phyloP scores from a whole-genome alignment of 495 filamentous ascomycete species.

The Chaetomium fimeti region DNA sequence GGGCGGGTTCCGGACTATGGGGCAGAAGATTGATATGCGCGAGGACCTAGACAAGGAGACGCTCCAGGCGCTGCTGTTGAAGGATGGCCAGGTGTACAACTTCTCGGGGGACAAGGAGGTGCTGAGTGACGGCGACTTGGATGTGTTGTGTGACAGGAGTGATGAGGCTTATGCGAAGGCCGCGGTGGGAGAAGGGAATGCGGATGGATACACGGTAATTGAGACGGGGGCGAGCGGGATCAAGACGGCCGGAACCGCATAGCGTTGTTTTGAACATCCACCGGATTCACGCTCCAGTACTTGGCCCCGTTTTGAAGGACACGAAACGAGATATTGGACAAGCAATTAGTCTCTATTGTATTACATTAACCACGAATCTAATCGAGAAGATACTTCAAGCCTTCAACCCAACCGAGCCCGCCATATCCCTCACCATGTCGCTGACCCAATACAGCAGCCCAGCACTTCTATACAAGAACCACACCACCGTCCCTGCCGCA shows the following conservation, averaged over 20 bases:
- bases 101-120: conserved; percentile 59
- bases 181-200: conserved; percentile 66
- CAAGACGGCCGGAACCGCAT: conserved; percentile 31
- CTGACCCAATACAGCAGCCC: neutral
- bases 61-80: conserved; percentile 58
- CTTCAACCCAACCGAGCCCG: neutral
- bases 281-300: neutral
- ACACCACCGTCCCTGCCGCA: too few species aligned
- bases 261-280: conserved; percentile 2
- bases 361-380: neutral
- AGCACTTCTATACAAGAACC: neutral
- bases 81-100: conserved; percentile 63
- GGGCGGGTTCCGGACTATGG: conserved; percentile 66
- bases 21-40: conserved; percentile 53
- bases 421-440: conserved; percentile 4
- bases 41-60: conserved; percentile 58
- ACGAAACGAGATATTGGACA: neutral
- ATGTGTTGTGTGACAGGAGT: conserved; percentile 72
- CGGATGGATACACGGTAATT: conserved; percentile 64
- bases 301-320: neutral
- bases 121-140: conserved; percentile 72
- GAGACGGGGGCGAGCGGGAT: conserved; percentile 57
- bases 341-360: neutral
- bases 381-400: neutral
- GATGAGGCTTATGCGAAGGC: conserved; percentile 80